Conservation (phyloP, 495 filamentous ascomycete species). For the Aspergillus heteromorphus region DNA sequence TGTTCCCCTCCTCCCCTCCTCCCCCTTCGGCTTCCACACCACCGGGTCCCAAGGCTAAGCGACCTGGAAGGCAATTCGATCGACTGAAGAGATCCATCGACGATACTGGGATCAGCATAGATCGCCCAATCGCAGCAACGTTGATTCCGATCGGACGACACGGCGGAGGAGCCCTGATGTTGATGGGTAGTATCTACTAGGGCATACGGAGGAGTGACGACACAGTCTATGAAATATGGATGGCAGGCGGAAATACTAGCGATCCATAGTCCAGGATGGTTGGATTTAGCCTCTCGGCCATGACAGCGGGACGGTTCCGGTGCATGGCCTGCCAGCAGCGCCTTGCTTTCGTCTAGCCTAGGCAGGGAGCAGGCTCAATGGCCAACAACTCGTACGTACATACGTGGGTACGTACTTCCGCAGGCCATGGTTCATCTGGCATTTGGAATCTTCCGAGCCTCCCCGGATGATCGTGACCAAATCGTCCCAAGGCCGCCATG, state of each 20-base stretch:
- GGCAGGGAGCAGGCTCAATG: background rate
- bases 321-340: background rate
- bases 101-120: background rate
- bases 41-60: background rate
- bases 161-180: background rate
- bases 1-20: background rate
- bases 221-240: too few relatives aligned
- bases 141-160: background rate
- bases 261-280: background rate
- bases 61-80: too few relatives aligned
- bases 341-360: background rate
- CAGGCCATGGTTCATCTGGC: background rate
- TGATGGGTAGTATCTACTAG: too few relatives aligned
- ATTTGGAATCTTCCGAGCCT: conserved; percentile 2
- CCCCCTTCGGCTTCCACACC: background rate
- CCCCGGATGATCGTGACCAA: background rate
- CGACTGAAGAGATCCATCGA: background rate
- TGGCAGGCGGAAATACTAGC: background rate
- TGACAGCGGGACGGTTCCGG: conserved; percentile 2
- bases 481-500: background rate
- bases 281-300: background rate
- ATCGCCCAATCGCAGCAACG: background rate
- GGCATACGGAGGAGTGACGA: too few relatives aligned
- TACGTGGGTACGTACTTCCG: too few relatives aligned
- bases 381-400: background rate